These are phyloP conservation scores for Cytidiella melzeri DNA, from an alignment of 768 basidiomycete species.

Conservation along the genomic window DNA sequence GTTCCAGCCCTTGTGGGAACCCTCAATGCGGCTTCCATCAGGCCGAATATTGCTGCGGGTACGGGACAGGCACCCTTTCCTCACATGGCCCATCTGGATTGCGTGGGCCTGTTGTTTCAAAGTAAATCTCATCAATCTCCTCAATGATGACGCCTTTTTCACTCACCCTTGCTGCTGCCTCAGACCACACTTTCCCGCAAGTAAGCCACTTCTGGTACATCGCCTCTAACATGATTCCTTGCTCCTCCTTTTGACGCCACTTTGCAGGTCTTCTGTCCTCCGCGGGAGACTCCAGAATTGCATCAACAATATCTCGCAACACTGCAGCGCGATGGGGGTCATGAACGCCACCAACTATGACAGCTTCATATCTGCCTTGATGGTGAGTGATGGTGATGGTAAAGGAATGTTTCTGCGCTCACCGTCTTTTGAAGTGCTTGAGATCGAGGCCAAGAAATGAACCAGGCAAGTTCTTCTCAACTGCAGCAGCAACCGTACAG, in stretches of 20 bases:
- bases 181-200: conserved; percentile 3
- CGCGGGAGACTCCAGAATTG: conserved; percentile 3
- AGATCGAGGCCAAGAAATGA: neutral
- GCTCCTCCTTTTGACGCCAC: neutral
- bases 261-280: neutral
- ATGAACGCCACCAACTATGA: neutral
- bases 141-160: neutral
- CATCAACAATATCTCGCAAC: neutral
- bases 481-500: conserved; percentile 10
- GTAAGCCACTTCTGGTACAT: neutral
- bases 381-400: neutral
- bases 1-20: conserved; percentile 26
- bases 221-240: neutral
- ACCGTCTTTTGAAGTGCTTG: neutral
- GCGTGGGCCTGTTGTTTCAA: conserved; percentile 15
- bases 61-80: conserved; percentile 22
- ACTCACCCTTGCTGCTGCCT: conserved; percentile 16
- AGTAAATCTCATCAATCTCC: too few relatives aligned
- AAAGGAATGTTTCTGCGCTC: too few relatives aligned
- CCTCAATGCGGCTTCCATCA: conserved; percentile 25
- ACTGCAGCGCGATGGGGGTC: neutral
- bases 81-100: conserved; percentile 23
- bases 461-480: neutral
- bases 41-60: conserved; percentile 15
- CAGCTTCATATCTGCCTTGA: neutral